A percentile compares a stretch with the other conserved stretches of the same genome.
phyloP scores from a whole-genome alignment of 495 filamentous ascomycete genomes.

The Neurospora africana region DNA sequence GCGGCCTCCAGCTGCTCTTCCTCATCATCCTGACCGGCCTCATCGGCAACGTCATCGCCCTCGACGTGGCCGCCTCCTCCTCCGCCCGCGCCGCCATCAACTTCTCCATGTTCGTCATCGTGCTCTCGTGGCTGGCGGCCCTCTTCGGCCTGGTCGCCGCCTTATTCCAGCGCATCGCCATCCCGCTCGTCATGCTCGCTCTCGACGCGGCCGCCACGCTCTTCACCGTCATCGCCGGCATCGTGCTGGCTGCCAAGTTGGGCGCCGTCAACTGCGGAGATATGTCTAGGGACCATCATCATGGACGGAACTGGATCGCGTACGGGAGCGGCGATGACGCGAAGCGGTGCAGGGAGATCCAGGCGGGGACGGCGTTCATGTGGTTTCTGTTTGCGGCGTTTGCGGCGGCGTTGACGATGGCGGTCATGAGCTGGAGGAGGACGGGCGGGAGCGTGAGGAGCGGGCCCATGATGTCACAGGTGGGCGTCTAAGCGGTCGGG shows the following conservation, averaged over 20 bases:
- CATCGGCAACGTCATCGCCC: slow-evolving; percentile 40
- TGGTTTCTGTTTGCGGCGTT: slow-evolving; percentile 39
- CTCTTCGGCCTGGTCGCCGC: slow-evolving; percentile 27
- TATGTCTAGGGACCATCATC: not conserved
- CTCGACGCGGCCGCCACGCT: slow-evolving; percentile 30
- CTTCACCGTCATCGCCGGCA: slow-evolving; percentile 35
- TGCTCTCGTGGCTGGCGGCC: slow-evolving; percentile 31
- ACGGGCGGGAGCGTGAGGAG: slow-evolving; percentile 30
- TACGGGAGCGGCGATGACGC: slow-evolving; percentile 32
- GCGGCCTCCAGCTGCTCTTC: slow-evolving; percentile 31
- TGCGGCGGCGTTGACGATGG: slow-evolving; percentile 22
- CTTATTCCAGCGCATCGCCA: slow-evolving; percentile 22
- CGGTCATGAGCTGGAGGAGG: slow-evolving; percentile 27
- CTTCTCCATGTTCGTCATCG: slow-evolving; percentile 41
- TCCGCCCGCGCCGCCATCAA: slow-evolving; percentile 33
- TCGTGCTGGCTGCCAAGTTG: slow-evolving; percentile 40
- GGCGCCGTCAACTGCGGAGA: slow-evolving; percentile 30
- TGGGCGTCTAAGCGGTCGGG: slow-evolving; percentile 26
- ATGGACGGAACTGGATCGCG: slow-evolving; percentile 30
- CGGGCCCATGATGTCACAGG: slow-evolving; percentile 37
- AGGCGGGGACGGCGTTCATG: slow-evolving; percentile 38
- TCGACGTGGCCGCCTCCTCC: slow-evolving; percentile 25
- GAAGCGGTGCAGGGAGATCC: slow-evolving; percentile 40
- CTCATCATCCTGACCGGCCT: slow-evolving; percentile 35
- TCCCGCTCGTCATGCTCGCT: slow-evolving; percentile 25